phyloP scores from a whole-genome alignment of 345 rosid genomes.

The Schrenkiella parvula region DNA sequence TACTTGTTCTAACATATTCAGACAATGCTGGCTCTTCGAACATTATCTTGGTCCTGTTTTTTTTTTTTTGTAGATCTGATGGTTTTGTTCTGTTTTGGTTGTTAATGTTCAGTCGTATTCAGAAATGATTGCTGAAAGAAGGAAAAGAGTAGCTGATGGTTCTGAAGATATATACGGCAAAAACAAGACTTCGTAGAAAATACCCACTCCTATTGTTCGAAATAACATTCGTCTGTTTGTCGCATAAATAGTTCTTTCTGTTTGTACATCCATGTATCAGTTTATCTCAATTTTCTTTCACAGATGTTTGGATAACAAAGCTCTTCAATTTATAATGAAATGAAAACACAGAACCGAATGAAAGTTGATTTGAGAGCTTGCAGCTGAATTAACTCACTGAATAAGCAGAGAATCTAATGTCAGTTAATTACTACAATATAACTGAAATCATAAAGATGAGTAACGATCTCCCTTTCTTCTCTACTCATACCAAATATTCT shows the following conservation, averaged over 20 bases:
- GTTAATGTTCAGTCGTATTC: constrained; percentile 49
- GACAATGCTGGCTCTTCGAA: not conserved
- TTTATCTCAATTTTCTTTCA: not conserved
- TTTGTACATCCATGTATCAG: not conserved
- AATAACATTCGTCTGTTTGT: not conserved
- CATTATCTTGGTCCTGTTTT: not conserved
- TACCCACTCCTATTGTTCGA: not conserved
- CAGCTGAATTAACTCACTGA: not conserved
- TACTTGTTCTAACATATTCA: not conserved
- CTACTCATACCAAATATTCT: not conserved
- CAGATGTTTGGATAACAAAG: not conserved
- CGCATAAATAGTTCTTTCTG: not conserved
- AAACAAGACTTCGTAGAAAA: constrained; percentile 42
- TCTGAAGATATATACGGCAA: constrained; percentile 77
- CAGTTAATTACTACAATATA: not conserved
- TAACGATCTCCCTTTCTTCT: not conserved
- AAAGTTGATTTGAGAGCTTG: constrained; percentile 1
- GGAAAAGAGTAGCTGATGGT: constrained; percentile 62
- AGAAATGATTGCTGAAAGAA: constrained; percentile 75
- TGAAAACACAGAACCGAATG: not conserved
- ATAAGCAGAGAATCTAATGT: not conserved
- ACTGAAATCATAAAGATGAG: not conserved
- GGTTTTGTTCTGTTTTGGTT: not conserved
- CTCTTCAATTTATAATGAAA: not conserved
- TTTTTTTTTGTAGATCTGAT: not conserved